Conservation (phyloP, 225 moss, liverwort and hornwort species). For the Rhytidiadelphus loreus region DNA sequence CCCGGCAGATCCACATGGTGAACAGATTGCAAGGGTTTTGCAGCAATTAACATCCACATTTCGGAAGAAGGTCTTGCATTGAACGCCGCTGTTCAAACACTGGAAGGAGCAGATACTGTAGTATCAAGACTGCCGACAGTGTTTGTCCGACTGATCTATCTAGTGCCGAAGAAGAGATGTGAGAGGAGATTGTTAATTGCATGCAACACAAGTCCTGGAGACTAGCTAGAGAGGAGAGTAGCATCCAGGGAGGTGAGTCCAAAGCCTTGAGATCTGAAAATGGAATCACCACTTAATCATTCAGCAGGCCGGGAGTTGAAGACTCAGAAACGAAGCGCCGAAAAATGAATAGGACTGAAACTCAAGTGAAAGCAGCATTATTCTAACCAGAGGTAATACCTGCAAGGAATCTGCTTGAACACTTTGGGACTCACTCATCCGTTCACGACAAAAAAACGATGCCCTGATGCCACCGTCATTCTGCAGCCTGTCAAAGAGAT, state of each 20-base stretch:
- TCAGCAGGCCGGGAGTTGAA: background rate
- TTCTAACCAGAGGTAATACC: background rate
- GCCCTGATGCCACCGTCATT: background rate
- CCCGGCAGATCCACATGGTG: background rate
- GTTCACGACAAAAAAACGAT: background rate
- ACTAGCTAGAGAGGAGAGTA: background rate
- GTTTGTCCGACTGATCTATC: background rate
- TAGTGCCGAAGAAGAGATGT: background rate
- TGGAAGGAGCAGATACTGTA: background rate
- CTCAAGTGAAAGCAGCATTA: background rate
- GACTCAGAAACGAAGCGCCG: background rate
- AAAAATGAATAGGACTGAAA: background rate
- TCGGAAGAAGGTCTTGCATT: background rate
- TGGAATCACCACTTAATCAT: background rate
- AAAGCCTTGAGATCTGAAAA: background rate
- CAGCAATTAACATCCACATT: background rate
- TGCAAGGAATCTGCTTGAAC: background rate
- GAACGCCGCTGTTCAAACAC: background rate
- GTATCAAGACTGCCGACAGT: background rate
- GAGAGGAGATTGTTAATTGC: background rate
- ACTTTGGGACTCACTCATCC: too few species aligned
- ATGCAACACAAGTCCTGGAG: background rate
- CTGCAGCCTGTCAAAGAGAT: background rate
- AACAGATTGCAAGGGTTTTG: background rate
- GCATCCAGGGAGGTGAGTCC: background rate